These are phyloP conservation scores for Hansenula sp. DNA, from an alignment of 1,139 yeast species.

Conservation along the genomic window DNA sequence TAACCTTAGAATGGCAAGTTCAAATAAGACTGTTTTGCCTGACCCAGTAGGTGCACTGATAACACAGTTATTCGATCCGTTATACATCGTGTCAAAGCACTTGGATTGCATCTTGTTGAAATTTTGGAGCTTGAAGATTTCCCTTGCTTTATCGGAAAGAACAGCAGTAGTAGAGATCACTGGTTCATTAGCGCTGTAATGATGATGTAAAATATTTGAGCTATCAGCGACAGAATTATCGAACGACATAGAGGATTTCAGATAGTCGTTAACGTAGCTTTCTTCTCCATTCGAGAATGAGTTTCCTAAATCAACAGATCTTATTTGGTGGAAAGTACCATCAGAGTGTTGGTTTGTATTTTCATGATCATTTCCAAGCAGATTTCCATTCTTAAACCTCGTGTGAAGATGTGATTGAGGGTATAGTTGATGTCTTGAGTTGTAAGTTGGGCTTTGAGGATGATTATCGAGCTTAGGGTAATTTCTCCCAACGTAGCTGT, in stretches of 20 bases:
- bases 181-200: neutral
- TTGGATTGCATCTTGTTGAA: conserved; percentile 50
- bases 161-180: conserved; percentile 11
- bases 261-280: neutral
- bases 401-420: too few relatives aligned
- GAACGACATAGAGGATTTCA: neutral
- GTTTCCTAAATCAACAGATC: neutral
- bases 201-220: conserved; percentile 7
- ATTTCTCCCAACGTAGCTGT: neutral
- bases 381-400: neutral
- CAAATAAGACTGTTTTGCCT: conserved; percentile 53
- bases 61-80: conserved; percentile 37
- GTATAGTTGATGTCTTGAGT: neutral
- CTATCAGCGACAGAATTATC: neutral
- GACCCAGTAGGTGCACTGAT: conserved; percentile 56
- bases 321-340: neutral
- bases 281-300: neutral
- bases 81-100: conserved; percentile 35
- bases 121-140: conserved; percentile 31
- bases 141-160: conserved; percentile 27
- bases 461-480: neutral
- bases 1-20: conserved; percentile 43
- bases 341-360: neutral
- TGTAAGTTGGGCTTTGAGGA: too few relatives aligned
- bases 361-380: neutral